Evolutionary conservation across 1,284 basidiomycete species (phyloP).

Genomic region (Ganoderma leucocontextum): DNA sequence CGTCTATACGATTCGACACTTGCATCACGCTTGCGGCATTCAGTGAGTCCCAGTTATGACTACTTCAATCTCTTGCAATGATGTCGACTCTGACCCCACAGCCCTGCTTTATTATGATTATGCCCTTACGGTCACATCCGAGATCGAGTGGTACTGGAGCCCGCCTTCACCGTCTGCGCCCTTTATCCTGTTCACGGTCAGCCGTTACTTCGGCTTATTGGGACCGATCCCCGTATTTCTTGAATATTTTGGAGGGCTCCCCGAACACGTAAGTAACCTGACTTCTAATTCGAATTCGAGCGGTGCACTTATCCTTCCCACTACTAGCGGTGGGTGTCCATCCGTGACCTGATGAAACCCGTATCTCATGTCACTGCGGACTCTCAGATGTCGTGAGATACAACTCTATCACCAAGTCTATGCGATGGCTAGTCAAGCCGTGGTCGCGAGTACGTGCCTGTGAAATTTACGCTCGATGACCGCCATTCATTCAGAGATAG

Average conservation of each 20-base stretch:
- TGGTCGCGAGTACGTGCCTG: conserved; percentile 19
- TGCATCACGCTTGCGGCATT: conserved; percentile 27
- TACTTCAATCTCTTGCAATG: not conserved
- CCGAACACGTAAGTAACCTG: conserved; percentile 23
- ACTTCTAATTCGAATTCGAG: not conserved
- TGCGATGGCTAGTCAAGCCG: conserved; percentile 22
- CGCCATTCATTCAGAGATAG: conserved; percentile 5
- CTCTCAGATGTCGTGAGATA: conserved; percentile 26
- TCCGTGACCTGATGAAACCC: not conserved
- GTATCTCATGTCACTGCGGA: not conserved
- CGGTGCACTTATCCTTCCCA: not conserved
- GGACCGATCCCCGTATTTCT: conserved; percentile 32
- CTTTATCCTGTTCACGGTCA: conserved; percentile 28
- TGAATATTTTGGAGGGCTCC: conserved; percentile 27
- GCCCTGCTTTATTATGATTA: conserved; percentile 31
- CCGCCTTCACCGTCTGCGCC: conserved; percentile 17
- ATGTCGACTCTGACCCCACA: not conserved
- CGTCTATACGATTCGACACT: conserved; percentile 24
- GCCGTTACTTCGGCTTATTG: conserved; percentile 28
- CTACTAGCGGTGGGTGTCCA: conserved; percentile 13
- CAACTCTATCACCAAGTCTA: conserved; percentile 28
- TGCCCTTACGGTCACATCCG: conserved; percentile 23
- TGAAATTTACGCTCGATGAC: too few species aligned
- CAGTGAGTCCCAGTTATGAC: conserved; percentile 14
- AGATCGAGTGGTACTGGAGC: conserved; percentile 29